Conservation (phyloP, 805 yeast genomes). For the Metschnikowia peoriensis region DNA sequence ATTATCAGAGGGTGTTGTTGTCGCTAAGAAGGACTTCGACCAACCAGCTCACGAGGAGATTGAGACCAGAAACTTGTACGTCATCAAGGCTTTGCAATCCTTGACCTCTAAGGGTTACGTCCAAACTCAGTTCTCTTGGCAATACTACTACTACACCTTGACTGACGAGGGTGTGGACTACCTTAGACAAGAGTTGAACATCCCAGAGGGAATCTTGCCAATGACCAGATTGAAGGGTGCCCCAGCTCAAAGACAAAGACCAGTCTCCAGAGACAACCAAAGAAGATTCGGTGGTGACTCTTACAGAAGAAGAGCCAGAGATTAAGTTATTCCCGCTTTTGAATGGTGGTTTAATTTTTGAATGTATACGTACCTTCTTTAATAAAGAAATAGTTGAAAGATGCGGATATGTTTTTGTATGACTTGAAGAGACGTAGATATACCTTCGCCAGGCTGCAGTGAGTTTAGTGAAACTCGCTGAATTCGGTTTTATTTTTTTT, state of each 20-base stretch:
- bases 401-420: neutral
- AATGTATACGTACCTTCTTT: slow-evolving; percentile 19
- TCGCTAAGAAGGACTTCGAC: slow-evolving; percentile 98
- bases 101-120: slow-evolving; percentile 98
- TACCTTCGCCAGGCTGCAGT: neutral
- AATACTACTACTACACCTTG: slow-evolving; percentile 99
- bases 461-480: too few relatives aligned
- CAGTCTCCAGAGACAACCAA: slow-evolving; percentile 40
- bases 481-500: too few relatives aligned
- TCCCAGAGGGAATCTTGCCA: slow-evolving; percentile 98
- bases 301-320: slow-evolving; percentile 66
- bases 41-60: slow-evolving; percentile 97
- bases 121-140: slow-evolving; percentile 99
- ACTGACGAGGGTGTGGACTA: slow-evolving; percentile 99
- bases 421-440: neutral
- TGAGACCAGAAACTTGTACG: slow-evolving; percentile 96
- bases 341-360: slow-evolving; percentile 14
- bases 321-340: slow-evolving; percentile 27
- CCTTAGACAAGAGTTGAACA: slow-evolving; percentile 96
- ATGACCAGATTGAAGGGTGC: slow-evolving; percentile 95
- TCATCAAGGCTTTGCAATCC: slow-evolving; percentile 98
- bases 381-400: slow-evolving; percentile 16
- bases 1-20: slow-evolving; percentile 92
- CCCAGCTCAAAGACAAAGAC: slow-evolving; percentile 75
- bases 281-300: slow-evolving; percentile 41